Evolutionary conservation across 352 stramenopile species (phyloP).

Genomic region (Elongisporangium senticosum): DNA sequence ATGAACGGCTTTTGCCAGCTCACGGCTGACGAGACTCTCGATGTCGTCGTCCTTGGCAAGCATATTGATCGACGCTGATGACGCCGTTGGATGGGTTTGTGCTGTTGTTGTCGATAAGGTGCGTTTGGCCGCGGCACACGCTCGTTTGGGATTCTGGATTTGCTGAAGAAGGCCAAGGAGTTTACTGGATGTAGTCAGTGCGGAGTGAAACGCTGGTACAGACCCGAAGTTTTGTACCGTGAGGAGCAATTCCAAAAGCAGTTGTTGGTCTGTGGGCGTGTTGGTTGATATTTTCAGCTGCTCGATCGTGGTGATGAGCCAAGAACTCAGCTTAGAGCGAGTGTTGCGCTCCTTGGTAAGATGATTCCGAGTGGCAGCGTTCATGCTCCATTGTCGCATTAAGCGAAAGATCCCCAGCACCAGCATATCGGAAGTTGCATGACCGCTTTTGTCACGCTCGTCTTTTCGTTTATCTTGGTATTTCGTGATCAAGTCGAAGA

Average conservation of each 20-base stretch:
- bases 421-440: not conserved
- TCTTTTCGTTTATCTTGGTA: not conserved
- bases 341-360: not conserved
- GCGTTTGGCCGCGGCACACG: not conserved
- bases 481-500: not conserved
- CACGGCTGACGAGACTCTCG: not conserved
- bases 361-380: not conserved
- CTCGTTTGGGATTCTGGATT: not conserved
- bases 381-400: not conserved
- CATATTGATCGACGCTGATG: not conserved
- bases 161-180: not conserved
- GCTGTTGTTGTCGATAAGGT: not conserved
- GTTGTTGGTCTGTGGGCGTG: not conserved
- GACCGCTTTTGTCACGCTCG: not conserved
- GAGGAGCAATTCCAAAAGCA: not conserved
- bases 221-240: not conserved
- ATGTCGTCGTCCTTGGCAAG: not conserved
- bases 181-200: not conserved
- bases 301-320: not conserved
- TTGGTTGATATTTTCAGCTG: not conserved
- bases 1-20: not conserved
- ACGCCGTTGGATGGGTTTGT: not conserved
- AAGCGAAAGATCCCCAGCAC: not conserved
- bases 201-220: not conserved
- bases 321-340: not conserved